Evolutionary conservation across 306 rosid genomes (phyloP).

Genomic region (Inga laurina): DNA sequence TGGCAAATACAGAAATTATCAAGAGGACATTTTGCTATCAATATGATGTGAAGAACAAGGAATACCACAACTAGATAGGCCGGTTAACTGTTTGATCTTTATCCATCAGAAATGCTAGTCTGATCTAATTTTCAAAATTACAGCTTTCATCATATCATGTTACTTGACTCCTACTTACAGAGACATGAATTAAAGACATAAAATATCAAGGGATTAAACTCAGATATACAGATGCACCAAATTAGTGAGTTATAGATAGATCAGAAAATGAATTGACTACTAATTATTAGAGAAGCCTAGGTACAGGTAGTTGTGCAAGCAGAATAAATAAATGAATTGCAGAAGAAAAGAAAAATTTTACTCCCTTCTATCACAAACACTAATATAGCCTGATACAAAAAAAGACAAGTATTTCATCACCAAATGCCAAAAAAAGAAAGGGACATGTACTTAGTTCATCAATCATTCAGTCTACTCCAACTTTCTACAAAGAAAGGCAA

Average conservation of each 20-base stretch:
- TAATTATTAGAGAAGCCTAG: background rate
- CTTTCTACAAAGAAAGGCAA: slow-evolving; percentile 6
- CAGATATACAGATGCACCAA: background rate
- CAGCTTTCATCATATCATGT: background rate
- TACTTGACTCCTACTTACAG: background rate
- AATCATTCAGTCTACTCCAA: background rate
- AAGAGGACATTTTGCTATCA: slow-evolving; percentile 8
- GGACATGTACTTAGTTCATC: background rate
- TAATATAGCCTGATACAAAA: background rate
- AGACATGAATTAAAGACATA: background rate
- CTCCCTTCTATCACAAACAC: background rate
- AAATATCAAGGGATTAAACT: background rate
- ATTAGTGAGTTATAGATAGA: background rate
- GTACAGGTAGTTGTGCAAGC: background rate
- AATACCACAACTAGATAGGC: slow-evolving; percentile 24
- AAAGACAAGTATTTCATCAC: background rate
- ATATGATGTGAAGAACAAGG: background rate
- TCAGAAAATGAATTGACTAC: background rate
- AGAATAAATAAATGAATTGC: slow-evolving; percentile 1
- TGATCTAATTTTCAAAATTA: slow-evolving; percentile 14
- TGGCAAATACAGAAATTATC: slow-evolving; percentile 18
- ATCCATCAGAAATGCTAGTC: background rate
- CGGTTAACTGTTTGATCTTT: background rate
- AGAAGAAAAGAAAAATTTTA: background rate
- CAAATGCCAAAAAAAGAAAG: background rate